Conservation (phyloP, 805 yeast species). For the Helenozyma baotianmanensis region DNA sequence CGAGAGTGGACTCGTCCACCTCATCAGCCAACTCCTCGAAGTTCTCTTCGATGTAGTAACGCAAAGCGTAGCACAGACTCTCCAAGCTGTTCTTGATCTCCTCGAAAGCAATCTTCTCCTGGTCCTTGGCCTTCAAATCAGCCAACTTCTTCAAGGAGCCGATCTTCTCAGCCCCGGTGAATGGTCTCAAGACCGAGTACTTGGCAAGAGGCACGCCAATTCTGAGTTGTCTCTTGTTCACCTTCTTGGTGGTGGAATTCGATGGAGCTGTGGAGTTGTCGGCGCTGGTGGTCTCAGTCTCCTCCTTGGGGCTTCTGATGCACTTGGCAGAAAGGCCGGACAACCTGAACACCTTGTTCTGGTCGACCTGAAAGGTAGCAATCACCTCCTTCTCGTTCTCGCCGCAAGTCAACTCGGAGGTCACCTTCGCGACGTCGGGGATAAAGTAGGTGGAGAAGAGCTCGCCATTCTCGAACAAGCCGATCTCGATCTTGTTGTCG, state of each 20-base stretch:
- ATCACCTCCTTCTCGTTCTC: slow-evolving; percentile 23
- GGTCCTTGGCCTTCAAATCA: slow-evolving; percentile 51
- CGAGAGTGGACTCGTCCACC: slow-evolving; percentile 38
- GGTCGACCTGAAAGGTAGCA: slow-evolving; percentile 43
- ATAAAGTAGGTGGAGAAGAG: slow-evolving; percentile 25
- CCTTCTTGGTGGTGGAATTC: slow-evolving; percentile 14
- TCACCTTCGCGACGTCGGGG: slow-evolving; percentile 21
- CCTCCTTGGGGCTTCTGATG: slow-evolving; percentile 13
- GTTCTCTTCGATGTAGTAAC: slow-evolving; percentile 54
- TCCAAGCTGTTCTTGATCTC: slow-evolving; percentile 68
- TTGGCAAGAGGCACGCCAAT: slow-evolving; percentile 44
- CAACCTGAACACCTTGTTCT: slow-evolving; percentile 48
- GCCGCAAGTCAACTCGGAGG: slow-evolving; percentile 39
- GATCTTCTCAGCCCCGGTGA: slow-evolving; percentile 37
- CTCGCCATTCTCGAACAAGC: slow-evolving; percentile 36
- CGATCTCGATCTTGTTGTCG: slow-evolving; percentile 26
- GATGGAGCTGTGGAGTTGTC: slow-evolving; percentile 9
- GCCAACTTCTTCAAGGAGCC: slow-evolving; percentile 45
- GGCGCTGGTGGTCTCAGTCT: slow-evolving; percentile 6
- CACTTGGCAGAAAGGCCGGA: slow-evolving; percentile 45
- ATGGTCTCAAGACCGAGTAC: slow-evolving; percentile 34
- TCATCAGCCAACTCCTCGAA: slow-evolving; percentile 35
- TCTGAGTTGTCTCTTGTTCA: slow-evolving; percentile 9
- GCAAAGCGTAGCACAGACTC: slow-evolving; percentile 62
- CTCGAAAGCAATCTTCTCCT: slow-evolving; percentile 49